A percentile compares a stretch with the other conserved stretches of the same genome.
phyloP scores from a whole-genome alignment of 2,329 filamentous ascomycete species.

The Herpotrichia juniperi region DNA sequence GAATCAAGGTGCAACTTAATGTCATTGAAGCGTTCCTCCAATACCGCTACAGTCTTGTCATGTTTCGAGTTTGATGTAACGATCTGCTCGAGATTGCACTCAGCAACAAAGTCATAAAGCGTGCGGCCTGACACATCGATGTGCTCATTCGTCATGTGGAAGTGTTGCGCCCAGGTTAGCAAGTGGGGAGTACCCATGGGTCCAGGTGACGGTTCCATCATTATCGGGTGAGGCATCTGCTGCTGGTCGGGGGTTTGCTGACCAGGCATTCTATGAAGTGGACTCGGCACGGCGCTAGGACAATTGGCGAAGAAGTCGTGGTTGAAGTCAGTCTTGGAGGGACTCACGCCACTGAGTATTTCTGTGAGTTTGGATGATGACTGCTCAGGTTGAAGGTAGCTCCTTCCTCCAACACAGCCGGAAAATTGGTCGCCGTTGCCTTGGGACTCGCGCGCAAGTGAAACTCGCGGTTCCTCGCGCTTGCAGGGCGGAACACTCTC shows the following conservation, averaged over 20 bases:
- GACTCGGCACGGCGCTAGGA: constrained; percentile 40
- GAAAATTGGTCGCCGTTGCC: not conserved
- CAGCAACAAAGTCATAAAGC: constrained; percentile 29
- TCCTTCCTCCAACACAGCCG: not conserved
- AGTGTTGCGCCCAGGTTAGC: constrained; percentile 27
- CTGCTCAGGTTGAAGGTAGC: constrained; percentile 21
- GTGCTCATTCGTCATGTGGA: constrained; percentile 44
- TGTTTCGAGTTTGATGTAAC: constrained; percentile 7
- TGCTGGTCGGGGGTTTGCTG: constrained; percentile 7
- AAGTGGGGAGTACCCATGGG: not conserved
- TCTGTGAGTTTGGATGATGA: constrained; percentile 34
- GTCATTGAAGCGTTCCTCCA: constrained; percentile 32
- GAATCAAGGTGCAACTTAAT: constrained; percentile 32
- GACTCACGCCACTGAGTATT: constrained; percentile 30
- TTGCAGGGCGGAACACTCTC: not conserved
- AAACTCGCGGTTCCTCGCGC: not conserved
- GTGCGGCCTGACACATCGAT: constrained; percentile 39
- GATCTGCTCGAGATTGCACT: constrained; percentile 26
- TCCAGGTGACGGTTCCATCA: not conserved
- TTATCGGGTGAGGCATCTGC: not conserved
- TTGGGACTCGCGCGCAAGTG: not conserved
- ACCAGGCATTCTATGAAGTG: constrained; percentile 25
- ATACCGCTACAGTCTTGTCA: constrained; percentile 5
- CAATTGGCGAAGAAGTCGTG: constrained; percentile 25
- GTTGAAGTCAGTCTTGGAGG: constrained; percentile 19